Percentiles rank a stretch among this genome's conserved stretches.
These are phyloP conservation scores for Trapa bicornis DNA, from an alignment of 345 rosid genomes.

Conservation along the genomic window DNA sequence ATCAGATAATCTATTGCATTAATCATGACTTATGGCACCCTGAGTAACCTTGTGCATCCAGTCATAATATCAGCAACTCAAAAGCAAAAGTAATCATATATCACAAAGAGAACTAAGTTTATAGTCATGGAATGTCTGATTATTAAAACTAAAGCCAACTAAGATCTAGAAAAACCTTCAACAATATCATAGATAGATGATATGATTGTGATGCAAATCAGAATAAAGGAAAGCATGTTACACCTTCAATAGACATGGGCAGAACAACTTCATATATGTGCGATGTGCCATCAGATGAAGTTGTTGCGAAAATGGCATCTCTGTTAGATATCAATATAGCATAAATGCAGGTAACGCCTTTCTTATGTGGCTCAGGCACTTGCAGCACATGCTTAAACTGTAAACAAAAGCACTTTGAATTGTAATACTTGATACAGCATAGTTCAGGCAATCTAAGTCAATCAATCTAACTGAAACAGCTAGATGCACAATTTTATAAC, in stretches of 20 bases:
- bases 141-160: neutral
- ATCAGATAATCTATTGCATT: neutral
- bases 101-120: neutral
- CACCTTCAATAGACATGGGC: conserved; percentile 39
- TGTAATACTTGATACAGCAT: neutral
- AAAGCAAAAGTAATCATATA: neutral
- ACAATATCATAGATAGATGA: neutral
- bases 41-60: neutral
- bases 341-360: conserved; percentile 75
- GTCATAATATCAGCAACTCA: neutral
- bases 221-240: conserved; percentile 2
- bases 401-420: conserved; percentile 4
- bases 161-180: neutral
- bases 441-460: neutral
- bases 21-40: neutral
- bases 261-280: conserved; percentile 50
- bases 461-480: neutral
- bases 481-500: neutral
- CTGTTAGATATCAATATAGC: conserved; percentile 55
- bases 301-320: conserved; percentile 56
- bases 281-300: conserved; percentile 76
- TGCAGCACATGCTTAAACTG: conserved; percentile 71
- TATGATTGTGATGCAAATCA: neutral
- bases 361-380: conserved; percentile 66
- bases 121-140: neutral